phyloP scores from a whole-genome alignment of 2,329 filamentous ascomycete genomes.

The Phialophora verrucosa region DNA sequence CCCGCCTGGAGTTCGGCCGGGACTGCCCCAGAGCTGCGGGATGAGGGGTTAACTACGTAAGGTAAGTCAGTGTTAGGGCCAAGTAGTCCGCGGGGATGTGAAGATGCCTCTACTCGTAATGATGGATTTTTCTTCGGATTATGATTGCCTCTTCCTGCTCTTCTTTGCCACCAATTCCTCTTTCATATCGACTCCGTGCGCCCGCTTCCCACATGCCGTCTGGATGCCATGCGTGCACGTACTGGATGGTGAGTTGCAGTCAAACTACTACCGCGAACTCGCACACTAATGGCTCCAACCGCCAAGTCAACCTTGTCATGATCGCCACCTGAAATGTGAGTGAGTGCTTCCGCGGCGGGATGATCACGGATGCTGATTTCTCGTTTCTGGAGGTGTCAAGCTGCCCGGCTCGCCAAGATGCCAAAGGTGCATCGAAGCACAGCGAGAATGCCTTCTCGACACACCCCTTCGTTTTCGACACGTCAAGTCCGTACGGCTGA shows the following conservation, averaged over 20 bases:
- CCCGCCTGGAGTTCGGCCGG: too few relatives aligned
- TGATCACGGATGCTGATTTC: not conserved
- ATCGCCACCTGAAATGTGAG: constrained; percentile 26
- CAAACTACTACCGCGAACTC: not conserved
- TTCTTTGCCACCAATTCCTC: too few relatives aligned
- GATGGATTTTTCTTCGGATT: too few relatives aligned
- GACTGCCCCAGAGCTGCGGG: too few relatives aligned
- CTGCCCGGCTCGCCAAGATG: constrained; percentile 16
- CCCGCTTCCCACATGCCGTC: too few relatives aligned
- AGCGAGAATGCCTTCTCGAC: constrained; percentile 16
- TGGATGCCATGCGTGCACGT: constrained; percentile 18
- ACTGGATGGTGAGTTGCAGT: constrained; percentile 24
- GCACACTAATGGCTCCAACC: not conserved
- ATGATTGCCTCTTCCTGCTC: too few relatives aligned
- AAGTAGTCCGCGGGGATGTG: too few relatives aligned
- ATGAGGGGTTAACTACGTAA: too few relatives aligned
- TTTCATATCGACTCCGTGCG: too few relatives aligned
- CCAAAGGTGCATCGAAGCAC: constrained; percentile 18
- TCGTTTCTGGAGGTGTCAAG: constrained; percentile 14
- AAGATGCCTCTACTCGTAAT: too few relatives aligned
- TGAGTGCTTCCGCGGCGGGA: not conserved
- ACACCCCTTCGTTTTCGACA: constrained; percentile 18
- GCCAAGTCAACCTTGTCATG: constrained; percentile 23
- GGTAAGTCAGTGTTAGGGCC: too few relatives aligned
- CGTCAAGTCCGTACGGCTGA: constrained; percentile 24